These are phyloP conservation scores for Ambrosiella cleistominuta DNA, from an alignment of 2,329 filamentous ascomycete species.

Conservation along the genomic window DNA sequence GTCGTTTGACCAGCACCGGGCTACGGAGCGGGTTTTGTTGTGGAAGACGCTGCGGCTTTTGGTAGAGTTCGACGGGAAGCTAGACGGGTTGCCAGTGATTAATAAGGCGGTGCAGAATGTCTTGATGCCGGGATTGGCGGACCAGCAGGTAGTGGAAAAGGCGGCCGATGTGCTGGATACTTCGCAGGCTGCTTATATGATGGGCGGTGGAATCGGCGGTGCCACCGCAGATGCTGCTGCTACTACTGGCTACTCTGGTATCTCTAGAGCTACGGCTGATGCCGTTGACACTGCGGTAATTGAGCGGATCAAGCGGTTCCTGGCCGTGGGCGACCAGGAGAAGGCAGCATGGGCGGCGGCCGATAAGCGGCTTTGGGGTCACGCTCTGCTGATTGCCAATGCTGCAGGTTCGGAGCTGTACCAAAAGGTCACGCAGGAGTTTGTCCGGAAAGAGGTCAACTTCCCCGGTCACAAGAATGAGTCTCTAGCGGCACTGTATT, in stretches of 20 bases:
- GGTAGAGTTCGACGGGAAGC: constrained; percentile 66
- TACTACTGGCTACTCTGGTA: too few relatives aligned
- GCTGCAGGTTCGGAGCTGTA: constrained; percentile 67
- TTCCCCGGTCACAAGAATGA: constrained; percentile 63
- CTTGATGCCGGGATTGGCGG: constrained; percentile 38
- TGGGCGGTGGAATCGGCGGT: neutral
- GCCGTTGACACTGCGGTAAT: constrained; percentile 51
- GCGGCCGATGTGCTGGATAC: neutral
- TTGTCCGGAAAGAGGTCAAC: constrained; percentile 87
- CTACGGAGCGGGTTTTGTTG: constrained; percentile 62
- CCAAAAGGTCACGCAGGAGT: constrained; percentile 88
- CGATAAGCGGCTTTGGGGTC: constrained; percentile 87
- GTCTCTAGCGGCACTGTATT: constrained; percentile 78
- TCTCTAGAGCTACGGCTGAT: constrained; percentile 33
- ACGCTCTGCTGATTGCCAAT: constrained; percentile 77
- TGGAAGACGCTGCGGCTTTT: constrained; percentile 75
- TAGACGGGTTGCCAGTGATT: constrained; percentile 56
- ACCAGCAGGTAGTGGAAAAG: neutral
- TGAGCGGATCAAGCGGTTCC: constrained; percentile 51
- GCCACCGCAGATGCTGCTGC: too few relatives aligned
- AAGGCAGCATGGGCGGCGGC: constrained; percentile 87
- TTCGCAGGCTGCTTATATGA: neutral
- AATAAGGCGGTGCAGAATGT: constrained; percentile 60
- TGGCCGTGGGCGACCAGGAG: constrained; percentile 69
- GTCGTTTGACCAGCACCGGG: constrained; percentile 48